phyloP scores from a whole-genome alignment of 495 filamentous ascomycete species.

The Neurospora intermedia region DNA sequence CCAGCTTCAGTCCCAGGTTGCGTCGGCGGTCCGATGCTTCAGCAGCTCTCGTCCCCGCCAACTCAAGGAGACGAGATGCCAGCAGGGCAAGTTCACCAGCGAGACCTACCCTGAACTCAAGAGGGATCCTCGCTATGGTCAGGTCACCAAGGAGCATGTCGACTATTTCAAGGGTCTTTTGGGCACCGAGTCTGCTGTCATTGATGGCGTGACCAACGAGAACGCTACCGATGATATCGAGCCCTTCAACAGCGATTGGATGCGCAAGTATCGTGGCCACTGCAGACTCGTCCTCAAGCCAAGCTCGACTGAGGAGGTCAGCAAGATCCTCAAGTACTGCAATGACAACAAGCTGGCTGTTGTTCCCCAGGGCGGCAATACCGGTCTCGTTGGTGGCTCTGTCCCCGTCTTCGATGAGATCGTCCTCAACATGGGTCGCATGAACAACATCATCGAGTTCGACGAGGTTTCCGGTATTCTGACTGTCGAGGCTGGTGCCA shows the following conservation, averaged over 20 bases:
- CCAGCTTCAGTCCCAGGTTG: constrained; percentile 4
- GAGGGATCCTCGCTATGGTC: constrained; percentile 61
- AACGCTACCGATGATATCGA: constrained; percentile 65
- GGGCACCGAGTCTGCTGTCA: constrained; percentile 63
- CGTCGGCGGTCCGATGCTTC: constrained; percentile 18
- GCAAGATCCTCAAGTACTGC: constrained; percentile 82
- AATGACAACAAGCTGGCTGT: constrained; percentile 85
- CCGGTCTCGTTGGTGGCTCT: constrained; percentile 86
- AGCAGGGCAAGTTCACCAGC: constrained; percentile 60
- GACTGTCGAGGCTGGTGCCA: constrained; percentile 81
- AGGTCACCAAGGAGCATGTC: constrained; percentile 67
- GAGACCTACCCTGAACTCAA: constrained; percentile 77
- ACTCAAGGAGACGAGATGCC: constrained; percentile 10
- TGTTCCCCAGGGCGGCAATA: constrained; percentile 96
- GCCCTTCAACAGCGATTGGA: constrained; percentile 95
- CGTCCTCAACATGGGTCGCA: constrained; percentile 74
- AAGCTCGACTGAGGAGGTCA: constrained; percentile 68
- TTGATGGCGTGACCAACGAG: constrained; percentile 68
- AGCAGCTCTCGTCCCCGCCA: constrained; percentile 21
- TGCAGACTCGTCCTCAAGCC: constrained; percentile 81
- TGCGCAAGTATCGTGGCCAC: constrained; percentile 95
- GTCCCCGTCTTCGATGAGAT: constrained; percentile 98
- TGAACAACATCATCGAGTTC: constrained; percentile 86
- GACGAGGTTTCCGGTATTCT: constrained; percentile 87
- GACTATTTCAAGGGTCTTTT: constrained; percentile 66